Evolutionary conservation across 441 rosid genomes (phyloP).

Genomic region (Eruca vesicaria): DNA sequence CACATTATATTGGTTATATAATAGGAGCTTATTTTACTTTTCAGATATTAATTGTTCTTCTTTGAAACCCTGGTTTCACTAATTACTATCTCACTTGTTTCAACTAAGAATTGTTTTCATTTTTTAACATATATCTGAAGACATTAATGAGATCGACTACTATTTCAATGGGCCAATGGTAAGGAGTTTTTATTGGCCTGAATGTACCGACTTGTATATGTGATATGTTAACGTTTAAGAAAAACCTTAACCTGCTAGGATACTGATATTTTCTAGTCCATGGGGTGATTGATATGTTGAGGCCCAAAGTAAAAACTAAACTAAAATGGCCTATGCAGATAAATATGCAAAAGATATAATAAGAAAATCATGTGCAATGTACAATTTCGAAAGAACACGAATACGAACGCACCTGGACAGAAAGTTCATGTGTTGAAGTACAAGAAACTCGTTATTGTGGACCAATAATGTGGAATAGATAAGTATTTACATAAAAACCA

Average conservation of each 20-base stretch:
- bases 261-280: neutral
- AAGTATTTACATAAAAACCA: neutral
- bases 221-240: neutral
- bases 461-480: constrained; percentile 17
- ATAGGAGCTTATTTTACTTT: neutral
- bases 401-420: constrained; percentile 4
- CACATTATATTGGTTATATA: neutral
- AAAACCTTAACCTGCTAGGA: neutral
- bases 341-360: too few relatives aligned
- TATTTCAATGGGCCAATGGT: neutral
- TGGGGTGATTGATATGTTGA: neutral
- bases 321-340: constrained; percentile 39
- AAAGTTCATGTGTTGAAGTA: constrained; percentile 13
- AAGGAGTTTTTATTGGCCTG: neutral
- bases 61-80: neutral
- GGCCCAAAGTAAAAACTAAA: neutral
- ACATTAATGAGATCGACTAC: neutral
- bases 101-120: too few relatives aligned
- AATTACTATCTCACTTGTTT: too few relatives aligned
- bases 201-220: neutral
- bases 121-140: neutral
- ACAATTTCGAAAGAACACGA: neutral
- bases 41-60: neutral
- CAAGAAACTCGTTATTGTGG: constrained; percentile 8
- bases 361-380: neutral